Percentiles rank a stretch among this genome's conserved stretches.
These are phyloP conservation scores for Cystofilobasidium capitatum DNA, from an alignment of 768 basidiomycete genomes.

Conservation along the genomic window DNA sequence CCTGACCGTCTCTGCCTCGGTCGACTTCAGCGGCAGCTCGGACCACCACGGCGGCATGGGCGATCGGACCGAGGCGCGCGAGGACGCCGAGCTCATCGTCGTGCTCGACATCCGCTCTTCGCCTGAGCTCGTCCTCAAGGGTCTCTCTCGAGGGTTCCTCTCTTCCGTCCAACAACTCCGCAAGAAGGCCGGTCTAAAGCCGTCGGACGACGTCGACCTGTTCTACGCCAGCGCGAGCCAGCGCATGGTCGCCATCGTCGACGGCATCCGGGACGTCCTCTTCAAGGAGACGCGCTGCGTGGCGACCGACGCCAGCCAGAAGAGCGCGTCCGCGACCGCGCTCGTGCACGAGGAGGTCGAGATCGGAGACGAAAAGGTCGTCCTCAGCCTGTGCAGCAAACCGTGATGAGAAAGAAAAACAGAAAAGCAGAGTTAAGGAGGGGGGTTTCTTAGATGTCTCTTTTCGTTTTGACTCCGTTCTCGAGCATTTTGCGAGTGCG, in stretches of 20 bases:
- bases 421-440: no score
- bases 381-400: background rate
- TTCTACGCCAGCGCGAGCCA: slow-evolving; percentile 63
- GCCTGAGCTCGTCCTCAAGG: slow-evolving; percentile 74
- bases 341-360: slow-evolving; percentile 64
- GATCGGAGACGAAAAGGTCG: slow-evolving; percentile 26
- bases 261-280: slow-evolving; percentile 51
- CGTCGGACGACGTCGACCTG: slow-evolving; percentile 84
- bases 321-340: slow-evolving; percentile 46
- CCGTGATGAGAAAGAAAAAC: background rate
- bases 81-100: slow-evolving; percentile 73
- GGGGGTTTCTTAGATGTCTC: no score
- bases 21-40: slow-evolving; percentile 54
- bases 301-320: slow-evolving; percentile 53
- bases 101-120: slow-evolving; percentile 82
- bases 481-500: no score
- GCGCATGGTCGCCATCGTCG: slow-evolving; percentile 39
- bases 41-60: slow-evolving; percentile 19
- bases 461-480: no score
- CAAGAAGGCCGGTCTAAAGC: slow-evolving; percentile 89
- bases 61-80: slow-evolving; percentile 43
- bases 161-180: slow-evolving; percentile 89
- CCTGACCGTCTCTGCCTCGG: slow-evolving; percentile 77
- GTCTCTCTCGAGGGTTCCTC: slow-evolving; percentile 77
- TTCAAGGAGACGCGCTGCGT: slow-evolving; percentile 59